Percentiles rank a stretch among this genome's conserved stretches.
phyloP scores from a whole-genome alignment of 2,329 filamentous ascomycete genomes.

The Ascomycota sp. region DNA sequence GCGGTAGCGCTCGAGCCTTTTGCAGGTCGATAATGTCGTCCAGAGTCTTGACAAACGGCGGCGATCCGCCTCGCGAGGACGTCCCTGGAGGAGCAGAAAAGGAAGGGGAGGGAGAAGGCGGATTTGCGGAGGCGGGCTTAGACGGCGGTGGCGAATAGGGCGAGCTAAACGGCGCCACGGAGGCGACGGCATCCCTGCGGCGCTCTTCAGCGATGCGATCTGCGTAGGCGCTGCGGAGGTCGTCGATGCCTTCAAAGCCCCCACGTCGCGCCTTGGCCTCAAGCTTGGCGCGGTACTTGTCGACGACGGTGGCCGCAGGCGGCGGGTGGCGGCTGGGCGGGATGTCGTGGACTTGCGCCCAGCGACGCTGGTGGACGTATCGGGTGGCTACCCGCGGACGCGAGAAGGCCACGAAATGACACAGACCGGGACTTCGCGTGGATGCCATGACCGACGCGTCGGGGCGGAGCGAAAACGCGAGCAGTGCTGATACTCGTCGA shows the following conservation, averaged over 20 bases:
- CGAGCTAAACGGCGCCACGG: slow-evolving; percentile 11
- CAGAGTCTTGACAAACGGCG: slow-evolving; percentile 20
- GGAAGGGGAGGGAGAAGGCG: slow-evolving; percentile 2
- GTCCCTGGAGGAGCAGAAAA: too few relatives aligned
- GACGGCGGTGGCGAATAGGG: slow-evolving; percentile 4
- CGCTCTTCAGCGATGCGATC: slow-evolving; percentile 58
- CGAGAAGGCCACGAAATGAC: slow-evolving; percentile 17
- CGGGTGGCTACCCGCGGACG: slow-evolving; percentile 10
- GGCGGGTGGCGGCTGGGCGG: slow-evolving; percentile 60
- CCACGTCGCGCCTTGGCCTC: slow-evolving; percentile 55
- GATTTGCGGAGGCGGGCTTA: slow-evolving; percentile 3
- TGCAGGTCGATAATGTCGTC: slow-evolving; percentile 47
- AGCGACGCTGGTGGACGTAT: slow-evolving; percentile 43
- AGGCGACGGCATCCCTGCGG: slow-evolving; percentile 36
- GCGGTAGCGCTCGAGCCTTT: slow-evolving; percentile 50
- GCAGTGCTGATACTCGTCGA: not conserved
- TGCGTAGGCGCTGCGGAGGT: slow-evolving; percentile 62
- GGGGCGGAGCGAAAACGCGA: not conserved
- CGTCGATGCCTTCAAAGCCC: slow-evolving; percentile 45
- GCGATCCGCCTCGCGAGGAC: slow-evolving; percentile 1
- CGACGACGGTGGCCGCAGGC: slow-evolving; percentile 42
- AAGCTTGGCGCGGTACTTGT: slow-evolving; percentile 77
- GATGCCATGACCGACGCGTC: slow-evolving; percentile 20
- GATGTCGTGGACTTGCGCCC: slow-evolving; percentile 87
- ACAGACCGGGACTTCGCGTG: slow-evolving; percentile 23